phyloP scores from a whole-genome alignment of 2,329 filamentous ascomycete genomes.

The Emmonsiellopsis sp. region DNA sequence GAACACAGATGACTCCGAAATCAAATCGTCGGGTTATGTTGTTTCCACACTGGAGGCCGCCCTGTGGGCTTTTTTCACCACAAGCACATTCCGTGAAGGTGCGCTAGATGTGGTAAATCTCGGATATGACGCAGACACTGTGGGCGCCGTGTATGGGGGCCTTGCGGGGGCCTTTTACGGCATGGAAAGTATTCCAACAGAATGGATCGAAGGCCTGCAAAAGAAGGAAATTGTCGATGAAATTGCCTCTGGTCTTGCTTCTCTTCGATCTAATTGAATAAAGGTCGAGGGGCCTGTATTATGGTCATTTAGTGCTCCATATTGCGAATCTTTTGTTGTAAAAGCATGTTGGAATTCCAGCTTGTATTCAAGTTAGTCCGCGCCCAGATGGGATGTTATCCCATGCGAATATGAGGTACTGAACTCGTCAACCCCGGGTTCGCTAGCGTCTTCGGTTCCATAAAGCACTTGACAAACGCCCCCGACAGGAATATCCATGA shows the following conservation, averaged over 20 bases:
- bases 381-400: neutral
- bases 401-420: neutral
- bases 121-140: conserved; percentile 36
- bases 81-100: conserved; percentile 27
- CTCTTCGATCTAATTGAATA: neutral
- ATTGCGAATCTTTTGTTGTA: neutral
- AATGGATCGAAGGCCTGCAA: conserved; percentile 21
- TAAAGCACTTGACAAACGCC: conserved; percentile 94
- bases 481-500: conserved; percentile 91
- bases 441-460: conserved; percentile 34
- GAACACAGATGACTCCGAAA: conserved; percentile 11
- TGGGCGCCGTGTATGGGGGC: conserved; percentile 36
- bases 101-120: conserved; percentile 33
- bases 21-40: conserved; percentile 32
- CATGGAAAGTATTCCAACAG: conserved; percentile 21
- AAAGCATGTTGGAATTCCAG: neutral
- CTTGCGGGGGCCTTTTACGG: conserved; percentile 35
- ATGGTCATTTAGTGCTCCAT: too few relatives aligned
- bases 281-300: too few relatives aligned
- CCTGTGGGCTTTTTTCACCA: conserved; percentile 35
- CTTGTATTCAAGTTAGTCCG: neutral
- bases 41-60: conserved; percentile 34
- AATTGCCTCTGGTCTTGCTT: conserved; percentile 6
- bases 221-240: conserved; percentile 16
- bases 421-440: neutral